A percentile compares a stretch with the other conserved stretches of the same genome.
Conservation (phyloP, 805 yeast genomes). For the Candida xyloterini region DNA sequence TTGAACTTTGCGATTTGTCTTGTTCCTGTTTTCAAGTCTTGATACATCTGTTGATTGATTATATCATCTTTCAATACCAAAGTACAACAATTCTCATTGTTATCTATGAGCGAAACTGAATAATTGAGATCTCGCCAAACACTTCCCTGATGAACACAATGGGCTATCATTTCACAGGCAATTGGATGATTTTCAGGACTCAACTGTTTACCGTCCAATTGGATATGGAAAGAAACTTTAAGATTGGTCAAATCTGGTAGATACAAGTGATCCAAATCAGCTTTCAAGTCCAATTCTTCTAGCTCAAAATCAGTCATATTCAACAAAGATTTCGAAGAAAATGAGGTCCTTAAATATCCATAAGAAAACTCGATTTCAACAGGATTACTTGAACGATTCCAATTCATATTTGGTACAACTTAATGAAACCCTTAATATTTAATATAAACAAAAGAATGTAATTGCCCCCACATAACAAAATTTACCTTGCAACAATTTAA, state of each 20-base stretch:
- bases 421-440: background rate
- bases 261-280: conserved; percentile 1
- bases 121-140: conserved; percentile 17
- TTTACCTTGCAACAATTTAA: too few relatives aligned
- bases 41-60: conserved; percentile 15
- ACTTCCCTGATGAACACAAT: conserved; percentile 15
- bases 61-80: conserved; percentile 13
- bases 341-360: conserved; percentile 1
- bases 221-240: conserved; percentile 10
- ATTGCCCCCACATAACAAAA: conserved; percentile 2
- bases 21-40: conserved; percentile 12
- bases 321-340: background rate
- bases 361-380: background rate
- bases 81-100: conserved; percentile 5
- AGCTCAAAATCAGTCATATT: background rate
- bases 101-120: conserved; percentile 1
- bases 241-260: conserved; percentile 10
- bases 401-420: background rate
- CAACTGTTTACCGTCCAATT: conserved; percentile 11
- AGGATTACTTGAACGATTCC: background rate
- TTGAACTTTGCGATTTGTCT: conserved; percentile 11
- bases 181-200: conserved; percentile 11
- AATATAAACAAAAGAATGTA: background rate
- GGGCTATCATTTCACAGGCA: conserved; percentile 20
- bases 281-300: background rate